These are phyloP conservation scores for Tylopilus sp. DNA, from an alignment of 1,284 basidiomycete genomes.

Conservation along the genomic window DNA sequence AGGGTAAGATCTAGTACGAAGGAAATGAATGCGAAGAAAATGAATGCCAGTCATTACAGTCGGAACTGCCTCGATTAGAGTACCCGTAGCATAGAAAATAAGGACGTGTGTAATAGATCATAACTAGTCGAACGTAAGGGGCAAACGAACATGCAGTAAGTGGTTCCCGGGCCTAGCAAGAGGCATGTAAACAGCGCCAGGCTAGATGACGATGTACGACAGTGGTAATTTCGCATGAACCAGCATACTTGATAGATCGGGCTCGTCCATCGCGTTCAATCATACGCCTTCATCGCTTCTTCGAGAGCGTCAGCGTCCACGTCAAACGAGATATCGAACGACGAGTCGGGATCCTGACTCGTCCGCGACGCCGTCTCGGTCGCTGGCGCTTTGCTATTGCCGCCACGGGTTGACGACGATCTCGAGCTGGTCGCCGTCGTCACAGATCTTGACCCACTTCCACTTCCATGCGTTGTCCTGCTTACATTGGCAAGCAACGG, in stretches of 20 bases:
- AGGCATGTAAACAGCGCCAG: not conserved
- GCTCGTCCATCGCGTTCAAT: conserved; percentile 10
- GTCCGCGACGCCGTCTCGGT: not conserved
- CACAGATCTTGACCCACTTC: conserved; percentile 1
- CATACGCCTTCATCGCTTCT: conserved; percentile 33
- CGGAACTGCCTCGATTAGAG: not conserved
- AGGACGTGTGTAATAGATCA: conserved; percentile 11
- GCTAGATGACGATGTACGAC: not conserved
- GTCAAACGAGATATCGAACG: conserved; percentile 33
- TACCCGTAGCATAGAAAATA: conserved; percentile 7
- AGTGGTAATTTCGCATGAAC: too few species aligned
- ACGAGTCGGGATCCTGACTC: conserved; percentile 26
- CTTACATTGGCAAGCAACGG: conserved; percentile 20
- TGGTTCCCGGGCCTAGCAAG: not conserved
- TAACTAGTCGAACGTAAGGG: not conserved
- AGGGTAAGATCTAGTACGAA: too few species aligned
- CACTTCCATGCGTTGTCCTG: conserved; percentile 1
- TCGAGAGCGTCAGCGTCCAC: conserved; percentile 28
- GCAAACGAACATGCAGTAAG: not conserved
- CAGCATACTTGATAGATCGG: not conserved
- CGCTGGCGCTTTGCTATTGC: not conserved
- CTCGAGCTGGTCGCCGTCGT: not conserved
- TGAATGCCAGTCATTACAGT: too few species aligned
- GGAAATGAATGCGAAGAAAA: too few species aligned
- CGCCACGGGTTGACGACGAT: not conserved